These are phyloP conservation scores for Pulicaria dysenterica DNA, from an alignment of 129 eudicot species.

Conservation along the genomic window DNA sequence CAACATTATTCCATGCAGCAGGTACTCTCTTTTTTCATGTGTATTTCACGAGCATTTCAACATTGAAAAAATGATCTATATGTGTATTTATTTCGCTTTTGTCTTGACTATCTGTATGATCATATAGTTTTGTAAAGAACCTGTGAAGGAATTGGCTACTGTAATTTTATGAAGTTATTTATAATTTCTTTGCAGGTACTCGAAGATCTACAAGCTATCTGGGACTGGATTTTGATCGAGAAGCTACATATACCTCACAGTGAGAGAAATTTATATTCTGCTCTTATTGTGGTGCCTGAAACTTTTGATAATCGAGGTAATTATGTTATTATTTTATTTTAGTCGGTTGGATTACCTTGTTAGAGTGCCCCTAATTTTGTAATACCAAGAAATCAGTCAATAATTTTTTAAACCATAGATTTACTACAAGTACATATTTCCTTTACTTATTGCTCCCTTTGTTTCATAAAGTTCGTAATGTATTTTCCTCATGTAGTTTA, in stretches of 20 bases:
- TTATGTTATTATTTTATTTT: slow-evolving; percentile 15
- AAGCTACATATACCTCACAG: slow-evolving; percentile 69
- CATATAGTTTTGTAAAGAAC: not conserved
- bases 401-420: not conserved
- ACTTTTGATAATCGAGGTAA: slow-evolving; percentile 93
- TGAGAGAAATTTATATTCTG: slow-evolving; percentile 77
- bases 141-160: too few relatives aligned
- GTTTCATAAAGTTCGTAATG: too few relatives aligned
- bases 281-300: slow-evolving; percentile 90
- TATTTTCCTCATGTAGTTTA: too few relatives aligned
- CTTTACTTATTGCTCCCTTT: not conserved
- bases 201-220: slow-evolving; percentile 88
- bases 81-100: not conserved
- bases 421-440: not conserved
- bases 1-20: slow-evolving; percentile 84
- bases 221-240: slow-evolving; percentile 95
- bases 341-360: not conserved
- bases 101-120: slow-evolving; percentile 10
- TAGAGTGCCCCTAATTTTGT: not conserved
- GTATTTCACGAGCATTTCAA: not conserved
- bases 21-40: slow-evolving; percentile 43
- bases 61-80: not conserved
- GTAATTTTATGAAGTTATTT: not conserved
- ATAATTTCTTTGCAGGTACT: slow-evolving; percentile 53
- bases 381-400: slow-evolving; percentile 7